Evolutionary conservation across 805 yeast genomes (phyloP), one percentile per base, ranked within the genome.

Genomic region (Metahyphopichia silvanorum): DNA sequence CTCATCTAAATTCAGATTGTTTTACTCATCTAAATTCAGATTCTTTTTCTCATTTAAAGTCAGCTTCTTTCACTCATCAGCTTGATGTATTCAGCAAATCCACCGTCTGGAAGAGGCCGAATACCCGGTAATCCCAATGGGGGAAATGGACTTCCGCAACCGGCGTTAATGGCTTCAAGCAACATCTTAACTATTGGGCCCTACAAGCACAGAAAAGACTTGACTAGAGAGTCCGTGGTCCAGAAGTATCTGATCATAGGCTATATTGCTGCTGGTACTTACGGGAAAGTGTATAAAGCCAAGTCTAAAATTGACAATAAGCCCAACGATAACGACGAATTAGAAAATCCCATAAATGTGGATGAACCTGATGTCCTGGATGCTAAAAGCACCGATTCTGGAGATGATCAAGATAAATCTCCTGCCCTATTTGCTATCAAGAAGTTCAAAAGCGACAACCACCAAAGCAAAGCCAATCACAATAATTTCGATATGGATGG

Each of bases 231-330:
- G 19, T 79, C 85, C 2, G 96, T 93, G 3, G 62, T 87, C n/a
- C 81, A 82, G 32, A 83, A 82, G 46, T 93, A 89, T 59, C 89
- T 83, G 40, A 82, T 93, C 38, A 61, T 88, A 12, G 98, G 98
- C 0, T 93, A 93, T 58, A 93, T 93, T 37, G 98, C 98, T 1
- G 96, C 98, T 0, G 98, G 98, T 24, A 93, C 98, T 0, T 93
- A 93, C 57, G 98, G 98, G 37, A 76, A 87, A 37, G 96, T 87
- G 15, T 93, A 88, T 65, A 91, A 93, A 54, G 98, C 97, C 6
- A 74, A 75, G 40, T 70, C 79, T 6, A 54, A 58, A 44, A 40
- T 55, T 14, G 44, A 39, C 21, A 34, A 21, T 22, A 41, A 37
- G 20, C 30, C 19, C 34, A 29, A 15, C 18, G 38, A 39, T 18